Evolutionary conservation across 139 green algal genomes (phyloP), one percentile per base, ranked within the genome.

Genomic region (Coccomyxa sp.): DNA sequence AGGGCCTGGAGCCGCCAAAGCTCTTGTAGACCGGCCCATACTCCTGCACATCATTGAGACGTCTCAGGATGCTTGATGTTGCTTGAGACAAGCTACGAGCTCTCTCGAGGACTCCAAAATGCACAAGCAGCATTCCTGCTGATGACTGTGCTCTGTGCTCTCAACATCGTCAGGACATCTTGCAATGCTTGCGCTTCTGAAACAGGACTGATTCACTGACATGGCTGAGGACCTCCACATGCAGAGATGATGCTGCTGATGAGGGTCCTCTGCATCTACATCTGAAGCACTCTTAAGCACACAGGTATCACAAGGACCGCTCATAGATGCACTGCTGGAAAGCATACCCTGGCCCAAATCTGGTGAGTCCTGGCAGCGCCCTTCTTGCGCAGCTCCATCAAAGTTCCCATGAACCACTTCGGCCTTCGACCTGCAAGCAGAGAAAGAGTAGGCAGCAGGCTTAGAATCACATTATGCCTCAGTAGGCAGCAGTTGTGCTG

Each of bases 11-110:
- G 14, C 36, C 70, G 27, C 40, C 37, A 12, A 68, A 22, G 6
- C 82, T 78, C 72, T 84, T 85, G 79, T 86, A 89, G 0, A 86
- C 73, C 2, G 82, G 82, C 8, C 85, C 85, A 40, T 89, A 86
- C 69, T 83, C 75, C 14, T 76, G 38, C 8, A 35, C 38, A 58
- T 29, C 14, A 58, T 12, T 16, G 44, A 58, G 44, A 58, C 44
- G 16, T 58, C 14, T 58, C 44, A 58, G 44, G 16, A 16, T 58
- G 12, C 14, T 29, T 58, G 16, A 16, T 16, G 16, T 29, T 58
- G 44, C 44, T 29, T 58, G 44, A 12, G 12, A 16, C 44, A 12
- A 12, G 16, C 14, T 16, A 58, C 14, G 14, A 58, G 44, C 44
- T 29, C 44, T 16, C 44, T 58, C 44, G 44, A 12, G 44, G 12